These are phyloP conservation scores for Pythium chondricola DNA, from an alignment of 352 stramenopile genomes.

Conservation along the genomic window DNA sequence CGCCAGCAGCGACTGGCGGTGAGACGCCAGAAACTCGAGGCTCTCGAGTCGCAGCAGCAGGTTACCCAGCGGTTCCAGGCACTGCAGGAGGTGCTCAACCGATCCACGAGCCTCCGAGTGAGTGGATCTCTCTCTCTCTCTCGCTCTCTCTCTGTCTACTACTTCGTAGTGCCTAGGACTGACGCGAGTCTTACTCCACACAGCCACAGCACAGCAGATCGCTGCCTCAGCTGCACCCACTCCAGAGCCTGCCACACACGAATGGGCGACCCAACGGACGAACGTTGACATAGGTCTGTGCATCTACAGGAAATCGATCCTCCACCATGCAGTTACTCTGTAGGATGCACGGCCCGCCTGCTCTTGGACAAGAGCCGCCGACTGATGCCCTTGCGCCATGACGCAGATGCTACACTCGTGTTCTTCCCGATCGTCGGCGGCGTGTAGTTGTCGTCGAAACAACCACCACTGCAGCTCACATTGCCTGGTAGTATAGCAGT, in stretches of 20 bases:
- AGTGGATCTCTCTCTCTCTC: too few relatives aligned
- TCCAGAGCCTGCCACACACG: too few relatives aligned
- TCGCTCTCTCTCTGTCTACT: neutral
- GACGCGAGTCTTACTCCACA: neutral
- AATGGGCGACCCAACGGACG: too few relatives aligned
- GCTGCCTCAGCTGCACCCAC: conserved; percentile 3
- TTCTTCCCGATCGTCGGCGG: conserved; percentile 37
- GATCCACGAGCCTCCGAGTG: conserved; percentile 5
- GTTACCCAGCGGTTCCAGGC: conserved; percentile 55
- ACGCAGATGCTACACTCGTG: neutral
- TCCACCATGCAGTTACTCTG: neutral
- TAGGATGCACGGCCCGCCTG: neutral
- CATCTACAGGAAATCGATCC: neutral
- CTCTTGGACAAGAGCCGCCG: conserved; percentile 4
- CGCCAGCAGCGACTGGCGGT: conserved; percentile 21
- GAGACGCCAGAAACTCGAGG: conserved; percentile 47
- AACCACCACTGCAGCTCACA: conserved; percentile 24
- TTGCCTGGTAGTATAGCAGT: too few relatives aligned
- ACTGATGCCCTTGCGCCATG: neutral
- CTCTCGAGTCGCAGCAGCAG: conserved; percentile 38
- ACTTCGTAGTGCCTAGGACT: neutral
- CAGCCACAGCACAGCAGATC: conserved; percentile 4
- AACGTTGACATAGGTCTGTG: neutral
- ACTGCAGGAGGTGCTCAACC: conserved; percentile 26
- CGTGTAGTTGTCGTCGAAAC: conserved; percentile 45